Conservation (phyloP, 2,329 filamentous ascomycete genomes). For the Fusarium compactum region DNA sequence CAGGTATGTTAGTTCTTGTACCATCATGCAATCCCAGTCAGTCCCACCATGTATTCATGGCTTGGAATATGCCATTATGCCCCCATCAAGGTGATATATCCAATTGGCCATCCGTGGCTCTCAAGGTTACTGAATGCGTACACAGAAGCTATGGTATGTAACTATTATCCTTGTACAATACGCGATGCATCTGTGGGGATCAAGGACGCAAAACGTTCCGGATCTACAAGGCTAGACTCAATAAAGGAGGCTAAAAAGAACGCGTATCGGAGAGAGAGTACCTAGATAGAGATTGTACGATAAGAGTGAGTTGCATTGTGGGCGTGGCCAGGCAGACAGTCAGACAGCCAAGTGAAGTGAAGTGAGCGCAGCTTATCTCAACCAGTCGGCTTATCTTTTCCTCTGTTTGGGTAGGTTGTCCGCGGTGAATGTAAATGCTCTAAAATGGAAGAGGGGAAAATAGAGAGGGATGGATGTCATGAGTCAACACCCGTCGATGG, state of each 20-base stretch:
- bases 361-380: conserved; percentile 29
- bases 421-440: conserved; percentile 9
- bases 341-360: background rate
- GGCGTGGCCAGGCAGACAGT: conserved; percentile 12
- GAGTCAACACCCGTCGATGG: conserved; percentile 36
- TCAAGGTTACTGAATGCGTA: conserved; percentile 19
- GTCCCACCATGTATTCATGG: background rate
- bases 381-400: conserved; percentile 20
- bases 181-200: conserved; percentile 23
- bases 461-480: conserved; percentile 19
- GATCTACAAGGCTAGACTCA: conserved; percentile 36
- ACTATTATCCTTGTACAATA: conserved; percentile 5
- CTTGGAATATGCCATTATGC: background rate
- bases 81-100: conserved; percentile 16
- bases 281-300: background rate
- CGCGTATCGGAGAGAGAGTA: conserved; percentile 15
- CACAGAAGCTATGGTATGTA: conserved; percentile 5
- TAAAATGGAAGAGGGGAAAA: conserved; percentile 10
- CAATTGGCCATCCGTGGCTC: conserved; percentile 4
- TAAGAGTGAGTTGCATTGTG: conserved; percentile 15
- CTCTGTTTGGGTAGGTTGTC: background rate
- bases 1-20: background rate
- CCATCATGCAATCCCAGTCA: background rate
- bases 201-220: conserved; percentile 18
- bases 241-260: conserved; percentile 21